Conservation (phyloP, 2,329 filamentous ascomycete species). For the Xylaria sp. region DNA sequence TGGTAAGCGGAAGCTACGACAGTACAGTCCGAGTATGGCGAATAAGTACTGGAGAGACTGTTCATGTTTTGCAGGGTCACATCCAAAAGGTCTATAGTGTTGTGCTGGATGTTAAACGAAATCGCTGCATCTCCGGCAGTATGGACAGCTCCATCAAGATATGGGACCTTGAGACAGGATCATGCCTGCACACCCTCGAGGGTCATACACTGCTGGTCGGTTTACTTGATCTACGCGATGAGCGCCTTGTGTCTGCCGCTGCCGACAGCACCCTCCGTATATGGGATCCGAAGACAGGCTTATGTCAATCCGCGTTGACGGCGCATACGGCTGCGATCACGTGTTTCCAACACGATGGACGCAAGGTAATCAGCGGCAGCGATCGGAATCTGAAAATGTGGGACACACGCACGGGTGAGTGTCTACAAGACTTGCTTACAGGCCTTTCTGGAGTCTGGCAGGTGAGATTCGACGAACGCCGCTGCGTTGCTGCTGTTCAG, state of each 20-base stretch:
- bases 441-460: constrained; percentile 98
- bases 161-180: constrained; percentile 85
- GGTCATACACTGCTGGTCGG: constrained; percentile 91
- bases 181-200: constrained; percentile 82
- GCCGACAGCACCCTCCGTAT: constrained; percentile 93
- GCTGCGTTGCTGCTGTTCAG: constrained; percentile 95
- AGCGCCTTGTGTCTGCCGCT: constrained; percentile 87
- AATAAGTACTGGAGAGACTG: constrained; percentile 86
- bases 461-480: constrained; percentile 91
- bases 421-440: constrained; percentile 84
- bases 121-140: constrained; percentile 93
- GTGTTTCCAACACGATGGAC: constrained; percentile 95
- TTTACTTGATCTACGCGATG: constrained; percentile 80
- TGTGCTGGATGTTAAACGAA: constrained; percentile 83
- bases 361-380: constrained; percentile 94
- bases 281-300: constrained; percentile 91
- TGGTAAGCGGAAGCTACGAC: constrained; percentile 98
- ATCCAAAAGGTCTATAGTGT: constrained; percentile 95
- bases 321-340: constrained; percentile 97
- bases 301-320: constrained; percentile 82
- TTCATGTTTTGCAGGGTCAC: constrained; percentile 82
- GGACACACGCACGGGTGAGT: constrained; percentile 89
- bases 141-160: constrained; percentile 99
- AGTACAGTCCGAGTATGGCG: constrained; percentile 94
- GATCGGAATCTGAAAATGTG: constrained; percentile 98